Evolutionary conservation across 495 filamentous ascomycete genomes (phyloP), one percentile per base, ranked within the genome.

Genomic region (Talaromyces stipitatus): DNA sequence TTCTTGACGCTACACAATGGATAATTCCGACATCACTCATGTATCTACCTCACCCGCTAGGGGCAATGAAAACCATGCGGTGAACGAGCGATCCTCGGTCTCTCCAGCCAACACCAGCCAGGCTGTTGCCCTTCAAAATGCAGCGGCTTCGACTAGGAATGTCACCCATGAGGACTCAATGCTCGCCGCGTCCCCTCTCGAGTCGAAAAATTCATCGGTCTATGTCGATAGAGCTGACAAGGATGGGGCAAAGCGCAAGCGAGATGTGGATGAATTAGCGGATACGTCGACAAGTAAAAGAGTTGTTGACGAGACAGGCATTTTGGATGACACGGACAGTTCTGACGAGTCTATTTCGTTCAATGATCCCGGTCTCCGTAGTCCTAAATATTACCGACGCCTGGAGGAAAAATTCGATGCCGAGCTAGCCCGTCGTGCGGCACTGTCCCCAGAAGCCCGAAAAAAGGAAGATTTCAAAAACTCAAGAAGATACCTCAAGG

Each of bases 391-490:
- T 52, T 52, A 52, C 27, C 50, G 50, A 52, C 27, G 27, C 27
- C 27, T 26, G 10, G 52, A 22, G 22, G 52, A 43, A 55, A 55
- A 32, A 32, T 52, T 52, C 50, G 27, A n/a, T 52, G 22, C 16
- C 32, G 32, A 55, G 52, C 24, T 52, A 29, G 50, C 50, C 27
- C 12, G 27, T 52, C 27, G 27, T 52, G 27, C 27, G 27, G 50
- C 50, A 29, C 27, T 52, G 27, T 52, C 50, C 27, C 50, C 27
- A 52, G 32, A 55, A 43, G 33, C 32, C 36, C 32, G 33, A 38
- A 55, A 54, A 55, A 38, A 55, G 14, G 32, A 55, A 55, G 33
- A 55, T 55, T 12, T 55, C 32, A 55, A 55, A n/a, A 38, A 23
- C 2, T 41, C 32, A 43, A 45, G 52, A 45, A 45, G 52, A 26